Evolutionary conservation across 257 asterid species (phyloP).

Genomic region (Verbascum thapsus): DNA sequence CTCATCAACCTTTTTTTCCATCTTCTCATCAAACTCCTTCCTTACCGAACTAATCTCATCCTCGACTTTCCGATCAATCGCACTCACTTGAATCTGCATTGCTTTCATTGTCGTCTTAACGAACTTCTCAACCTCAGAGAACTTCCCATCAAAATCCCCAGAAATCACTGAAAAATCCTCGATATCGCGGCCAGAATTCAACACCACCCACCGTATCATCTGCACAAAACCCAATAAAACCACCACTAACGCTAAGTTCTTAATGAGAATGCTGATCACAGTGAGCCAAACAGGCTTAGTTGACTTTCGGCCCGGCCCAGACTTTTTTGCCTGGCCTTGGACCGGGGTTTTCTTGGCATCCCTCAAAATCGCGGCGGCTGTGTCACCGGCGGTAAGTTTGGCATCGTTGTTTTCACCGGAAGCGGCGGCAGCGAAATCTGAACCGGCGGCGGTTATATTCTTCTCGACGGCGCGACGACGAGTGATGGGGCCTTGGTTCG

Average conservation of each 20-base stretch:
- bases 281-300: slow-evolving; percentile 80
- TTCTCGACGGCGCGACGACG: slow-evolving; percentile 74
- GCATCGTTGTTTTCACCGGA: slow-evolving; percentile 32
- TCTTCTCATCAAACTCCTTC: slow-evolving; percentile 55
- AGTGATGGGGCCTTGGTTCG: slow-evolving; percentile 57
- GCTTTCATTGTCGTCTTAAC: slow-evolving; percentile 58
- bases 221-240: slow-evolving; percentile 55
- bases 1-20: slow-evolving; percentile 46
- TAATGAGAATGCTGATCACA: slow-evolving; percentile 52
- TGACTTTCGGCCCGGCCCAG: slow-evolving; percentile 39
- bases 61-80: slow-evolving; percentile 57
- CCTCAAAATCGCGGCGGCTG: slow-evolving; percentile 40
- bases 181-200: slow-evolving; percentile 31
- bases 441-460: slow-evolving; percentile 38
- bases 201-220: slow-evolving; percentile 52
- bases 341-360: slow-evolving; percentile 43
- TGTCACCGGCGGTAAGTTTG: slow-evolving; percentile 42
- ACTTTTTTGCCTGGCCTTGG: slow-evolving; percentile 37
- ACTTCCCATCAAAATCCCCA: slow-evolving; percentile 58
- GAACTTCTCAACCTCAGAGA: slow-evolving; percentile 58
- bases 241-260: slow-evolving; percentile 53
- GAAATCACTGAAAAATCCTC: slow-evolving; percentile 47
- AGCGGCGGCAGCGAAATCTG: slow-evolving; percentile 40
- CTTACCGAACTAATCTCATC: slow-evolving; percentile 46
- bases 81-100: slow-evolving; percentile 83